phyloP scores from a whole-genome alignment of 108 stramenopile genomes.

The Craspedostauros australis region DNA sequence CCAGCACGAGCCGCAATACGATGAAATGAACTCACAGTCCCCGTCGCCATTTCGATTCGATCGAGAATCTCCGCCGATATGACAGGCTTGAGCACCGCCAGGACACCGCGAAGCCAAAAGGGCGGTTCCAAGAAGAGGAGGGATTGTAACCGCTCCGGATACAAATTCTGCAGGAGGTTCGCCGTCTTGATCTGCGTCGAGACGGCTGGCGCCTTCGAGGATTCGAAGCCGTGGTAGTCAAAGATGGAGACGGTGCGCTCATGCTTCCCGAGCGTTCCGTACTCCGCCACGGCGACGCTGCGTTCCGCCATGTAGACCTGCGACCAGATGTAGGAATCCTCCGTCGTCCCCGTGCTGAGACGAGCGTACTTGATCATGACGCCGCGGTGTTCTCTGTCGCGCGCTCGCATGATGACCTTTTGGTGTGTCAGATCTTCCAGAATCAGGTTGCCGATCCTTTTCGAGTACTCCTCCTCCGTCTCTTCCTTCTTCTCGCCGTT shows the following conservation, averaged over 20 bases:
- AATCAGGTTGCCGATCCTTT: slow-evolving; percentile 8
- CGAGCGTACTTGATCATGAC: slow-evolving; percentile 11
- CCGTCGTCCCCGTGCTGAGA: background rate
- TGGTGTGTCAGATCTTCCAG: slow-evolving; percentile 17
- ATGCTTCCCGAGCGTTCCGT: slow-evolving; percentile 6
- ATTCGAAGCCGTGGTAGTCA: slow-evolving; percentile 6
- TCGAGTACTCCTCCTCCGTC: background rate
- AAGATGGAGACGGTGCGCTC: slow-evolving; percentile 14
- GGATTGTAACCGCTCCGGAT: slow-evolving; percentile 3
- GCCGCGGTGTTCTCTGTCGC: slow-evolving; percentile 14
- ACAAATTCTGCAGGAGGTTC: slow-evolving; percentile 6
- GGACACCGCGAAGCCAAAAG: slow-evolving; percentile 3
- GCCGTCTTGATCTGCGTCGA: slow-evolving; percentile 9
- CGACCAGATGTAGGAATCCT: slow-evolving; percentile 14
- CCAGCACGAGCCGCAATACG: too few relatives aligned
- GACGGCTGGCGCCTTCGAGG: slow-evolving; percentile 14
- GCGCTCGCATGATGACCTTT: slow-evolving; percentile 7
- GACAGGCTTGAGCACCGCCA: background rate
- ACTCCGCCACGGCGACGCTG: slow-evolving; percentile 21
- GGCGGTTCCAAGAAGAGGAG: slow-evolving; percentile 5
- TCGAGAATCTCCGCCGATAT: slow-evolving; percentile 1
- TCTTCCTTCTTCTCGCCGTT: background rate
- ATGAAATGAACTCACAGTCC: background rate
- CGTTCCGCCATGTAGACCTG: slow-evolving; percentile 33
- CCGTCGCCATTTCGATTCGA: slow-evolving; percentile 5